Conservation (phyloP, 495 filamentous ascomycete genomes). For the Mycothermus thermophilus region DNA sequence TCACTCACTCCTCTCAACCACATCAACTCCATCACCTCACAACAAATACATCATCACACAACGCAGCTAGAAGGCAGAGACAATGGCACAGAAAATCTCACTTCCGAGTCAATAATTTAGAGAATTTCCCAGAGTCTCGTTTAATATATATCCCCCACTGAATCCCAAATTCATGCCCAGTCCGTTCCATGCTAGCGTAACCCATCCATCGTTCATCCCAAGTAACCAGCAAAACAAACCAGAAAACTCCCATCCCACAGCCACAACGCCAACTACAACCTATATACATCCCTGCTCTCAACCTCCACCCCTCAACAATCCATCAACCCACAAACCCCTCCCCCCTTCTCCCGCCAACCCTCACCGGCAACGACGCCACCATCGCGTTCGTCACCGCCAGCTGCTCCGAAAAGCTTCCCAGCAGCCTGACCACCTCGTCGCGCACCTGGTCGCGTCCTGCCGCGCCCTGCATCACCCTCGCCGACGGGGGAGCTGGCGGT, state of each 20-base stretch:
- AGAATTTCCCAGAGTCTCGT: too few species aligned
- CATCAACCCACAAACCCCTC: conserved; percentile 6
- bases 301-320: background rate
- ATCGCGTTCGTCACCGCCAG: conserved; percentile 19
- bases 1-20: background rate
- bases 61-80: too few species aligned
- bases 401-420: conserved; percentile 36
- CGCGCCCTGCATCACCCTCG: conserved; percentile 37
- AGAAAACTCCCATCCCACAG: background rate
- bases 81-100: too few species aligned
- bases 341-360: conserved; percentile 8
- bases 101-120: too few species aligned
- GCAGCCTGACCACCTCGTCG: conserved; percentile 40
- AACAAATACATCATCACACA: too few species aligned
- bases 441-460: conserved; percentile 35
- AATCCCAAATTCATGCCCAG: too few species aligned
- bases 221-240: too few species aligned
- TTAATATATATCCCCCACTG: too few species aligned
- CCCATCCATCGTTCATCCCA: too few species aligned
- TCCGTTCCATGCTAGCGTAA: too few species aligned
- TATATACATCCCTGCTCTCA: background rate
- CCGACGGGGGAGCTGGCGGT: conserved; percentile 32
- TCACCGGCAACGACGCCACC: conserved; percentile 18
- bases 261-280: background rate
- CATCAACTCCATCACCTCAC: too few species aligned